phyloP scores from a whole-genome alignment of 495 filamentous ascomycete species.

The Penicillium goetzii region DNA sequence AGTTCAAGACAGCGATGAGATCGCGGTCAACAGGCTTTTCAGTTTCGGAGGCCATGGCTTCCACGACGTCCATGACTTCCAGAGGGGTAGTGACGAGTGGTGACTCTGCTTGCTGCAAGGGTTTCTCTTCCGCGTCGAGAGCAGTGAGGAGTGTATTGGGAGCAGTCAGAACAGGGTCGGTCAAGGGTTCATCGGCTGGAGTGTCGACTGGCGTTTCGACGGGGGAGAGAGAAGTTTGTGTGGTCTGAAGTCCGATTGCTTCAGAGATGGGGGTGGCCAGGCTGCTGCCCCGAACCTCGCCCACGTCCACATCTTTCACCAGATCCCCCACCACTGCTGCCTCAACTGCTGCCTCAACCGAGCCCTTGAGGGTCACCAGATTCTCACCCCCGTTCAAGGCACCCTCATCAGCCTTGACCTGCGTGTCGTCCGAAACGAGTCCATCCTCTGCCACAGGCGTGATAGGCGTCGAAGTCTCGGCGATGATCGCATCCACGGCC shows the following conservation, averaged over 20 bases:
- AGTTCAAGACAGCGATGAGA: conserved; percentile 17
- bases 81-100: conserved; percentile 6
- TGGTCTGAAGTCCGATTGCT: conserved; percentile 10
- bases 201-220: conserved; percentile 14
- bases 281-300: conserved; percentile 13
- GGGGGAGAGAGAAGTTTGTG: conserved; percentile 15
- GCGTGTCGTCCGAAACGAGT: conserved; percentile 11
- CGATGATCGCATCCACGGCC: conserved; percentile 12
- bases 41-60: conserved; percentile 9
- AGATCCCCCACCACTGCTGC: conserved; percentile 2
- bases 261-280: conserved; percentile 23
- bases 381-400: conserved; percentile 11
- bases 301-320: conserved; percentile 7
- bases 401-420: conserved; percentile 12
- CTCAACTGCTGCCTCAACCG: conserved; percentile 14
- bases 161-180: conserved; percentile 8
- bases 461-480: conserved; percentile 17
- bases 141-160: conserved; percentile 6
- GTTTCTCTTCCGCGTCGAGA: neutral
- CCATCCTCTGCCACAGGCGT: conserved; percentile 25
- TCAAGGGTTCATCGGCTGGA: conserved; percentile 13
- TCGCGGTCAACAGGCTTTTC: conserved; percentile 14
- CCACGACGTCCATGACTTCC: conserved; percentile 6
- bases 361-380: conserved; percentile 4
- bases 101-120: conserved; percentile 11